phyloP scores from a whole-genome alignment of 345 rosid species.

The Brassica juncea region DNA sequence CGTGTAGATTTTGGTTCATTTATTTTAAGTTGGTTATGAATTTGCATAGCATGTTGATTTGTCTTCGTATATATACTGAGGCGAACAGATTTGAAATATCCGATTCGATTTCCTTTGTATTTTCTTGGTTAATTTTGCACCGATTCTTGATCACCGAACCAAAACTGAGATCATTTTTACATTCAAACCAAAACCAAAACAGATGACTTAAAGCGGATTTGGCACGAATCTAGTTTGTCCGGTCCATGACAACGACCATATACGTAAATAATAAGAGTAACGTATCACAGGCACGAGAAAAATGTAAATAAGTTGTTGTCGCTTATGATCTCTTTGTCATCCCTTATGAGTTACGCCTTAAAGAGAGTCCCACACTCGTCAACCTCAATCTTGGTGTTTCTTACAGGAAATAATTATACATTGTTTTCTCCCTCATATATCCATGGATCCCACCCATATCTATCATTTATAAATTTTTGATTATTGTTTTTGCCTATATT shows the following conservation, averaged over 20 bases:
- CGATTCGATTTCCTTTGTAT: background rate
- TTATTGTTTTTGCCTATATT: background rate
- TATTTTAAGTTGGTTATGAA: background rate
- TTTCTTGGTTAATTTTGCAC: background rate
- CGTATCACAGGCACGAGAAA: background rate
- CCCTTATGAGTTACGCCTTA: slow-evolving; percentile 6
- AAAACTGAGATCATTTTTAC: background rate
- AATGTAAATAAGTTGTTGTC: background rate
- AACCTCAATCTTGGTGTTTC: slow-evolving; percentile 27
- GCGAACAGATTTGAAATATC: background rate
- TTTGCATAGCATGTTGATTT: background rate
- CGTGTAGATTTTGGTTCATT: background rate
- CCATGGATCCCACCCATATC: background rate
- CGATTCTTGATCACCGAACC: background rate
- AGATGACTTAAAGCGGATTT: background rate
- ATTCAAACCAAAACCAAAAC: background rate
- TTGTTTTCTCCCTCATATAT: slow-evolving; percentile 5
- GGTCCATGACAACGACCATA: background rate
- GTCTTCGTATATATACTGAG: background rate
- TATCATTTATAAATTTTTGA: background rate
- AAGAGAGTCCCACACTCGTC: slow-evolving; percentile 36
- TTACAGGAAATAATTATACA: slow-evolving; percentile 22
- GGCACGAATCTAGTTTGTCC: background rate
- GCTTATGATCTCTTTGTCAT: background rate
- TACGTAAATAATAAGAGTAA: background rate